These are phyloP conservation scores for Trametes cinnabarina DNA, from an alignment of 768 basidiomycete species.

Conservation along the genomic window DNA sequence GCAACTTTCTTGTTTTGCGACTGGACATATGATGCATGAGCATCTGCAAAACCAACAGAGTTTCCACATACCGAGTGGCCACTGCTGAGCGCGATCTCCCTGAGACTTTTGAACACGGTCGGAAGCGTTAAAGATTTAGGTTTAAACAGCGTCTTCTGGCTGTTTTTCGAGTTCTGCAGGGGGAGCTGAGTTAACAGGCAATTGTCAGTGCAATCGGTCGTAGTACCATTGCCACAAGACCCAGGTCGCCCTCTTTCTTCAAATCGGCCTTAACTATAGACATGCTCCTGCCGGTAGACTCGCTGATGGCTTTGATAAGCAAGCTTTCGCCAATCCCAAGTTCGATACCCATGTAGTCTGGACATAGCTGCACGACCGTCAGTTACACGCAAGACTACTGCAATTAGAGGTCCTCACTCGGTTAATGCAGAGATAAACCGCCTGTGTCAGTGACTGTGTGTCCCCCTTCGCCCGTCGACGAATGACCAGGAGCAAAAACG, in stretches of 20 bases:
- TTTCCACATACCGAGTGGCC: conserved; percentile 68
- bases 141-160: conserved; percentile 91
- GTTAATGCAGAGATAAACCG: conserved; percentile 96
- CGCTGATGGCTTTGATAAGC: conserved; percentile 91
- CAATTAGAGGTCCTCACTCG: conserved; percentile 50
- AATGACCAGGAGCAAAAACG: conserved; percentile 88
- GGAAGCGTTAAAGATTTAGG: conserved; percentile 87
- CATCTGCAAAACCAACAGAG: background rate
- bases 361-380: conserved; percentile 61
- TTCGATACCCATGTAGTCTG: conserved; percentile 93
- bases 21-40: no score
- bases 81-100: conserved; percentile 82
- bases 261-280: conserved; percentile 85
- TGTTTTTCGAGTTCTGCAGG: conserved; percentile 86
- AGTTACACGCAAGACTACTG: background rate
- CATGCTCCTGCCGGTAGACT: conserved; percentile 88
- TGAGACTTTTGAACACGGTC: conserved; percentile 85
- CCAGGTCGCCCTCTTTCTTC: conserved; percentile 93
- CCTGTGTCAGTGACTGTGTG: conserved; percentile 73
- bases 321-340: conserved; percentile 95
- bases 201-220: background rate
- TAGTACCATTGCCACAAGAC: conserved; percentile 90
- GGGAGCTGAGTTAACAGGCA: background rate
- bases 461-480: conserved; percentile 78
- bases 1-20: conserved; percentile 95